Percentiles rank a stretch among this genome's conserved stretches.
Evolutionary conservation across 495 filamentous ascomycete species (phyloP).

Genomic region (Aspergillus coremiiformis): DNA sequence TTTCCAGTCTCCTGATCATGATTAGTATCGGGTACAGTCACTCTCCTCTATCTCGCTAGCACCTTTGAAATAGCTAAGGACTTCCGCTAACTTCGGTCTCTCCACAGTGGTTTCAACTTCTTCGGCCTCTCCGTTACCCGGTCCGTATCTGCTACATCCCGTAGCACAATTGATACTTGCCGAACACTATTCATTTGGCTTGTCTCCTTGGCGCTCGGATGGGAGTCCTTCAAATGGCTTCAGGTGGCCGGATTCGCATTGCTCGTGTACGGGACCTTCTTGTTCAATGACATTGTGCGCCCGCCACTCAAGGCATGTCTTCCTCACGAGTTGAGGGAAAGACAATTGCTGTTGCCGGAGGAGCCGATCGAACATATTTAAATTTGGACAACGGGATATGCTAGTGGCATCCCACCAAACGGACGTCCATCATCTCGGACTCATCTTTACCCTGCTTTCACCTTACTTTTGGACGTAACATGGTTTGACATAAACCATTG

Average conservation of each 20-base stretch:
- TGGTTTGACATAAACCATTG: neutral
- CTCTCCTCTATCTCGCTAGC: neutral
- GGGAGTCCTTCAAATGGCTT: conserved; percentile 98
- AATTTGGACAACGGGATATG: neutral
- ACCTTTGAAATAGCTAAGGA: neutral
- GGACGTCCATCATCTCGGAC: neutral
- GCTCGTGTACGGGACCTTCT: conserved; percentile 91
- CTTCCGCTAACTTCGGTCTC: conserved; percentile 1
- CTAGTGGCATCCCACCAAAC: neutral
- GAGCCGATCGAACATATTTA: conserved; percentile 74
- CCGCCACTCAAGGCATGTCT: conserved; percentile 66
- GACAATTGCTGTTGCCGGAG: conserved; percentile 68
- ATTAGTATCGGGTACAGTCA: conserved; percentile 80
- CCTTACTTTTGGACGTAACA: neutral
- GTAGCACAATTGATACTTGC: conserved; percentile 95
- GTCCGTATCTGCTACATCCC: conserved; percentile 78
- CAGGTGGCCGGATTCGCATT: conserved; percentile 83
- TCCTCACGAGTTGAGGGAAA: conserved; percentile 22
- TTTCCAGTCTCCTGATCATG: conserved; percentile 85
- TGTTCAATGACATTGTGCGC: conserved; percentile 88
- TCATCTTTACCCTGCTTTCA: neutral
- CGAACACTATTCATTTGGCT: conserved; percentile 98
- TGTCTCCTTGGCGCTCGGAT: conserved; percentile 83
- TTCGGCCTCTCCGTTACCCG: conserved; percentile 92
- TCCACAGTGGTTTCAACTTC: conserved; percentile 85